Evolutionary conservation across 345 rosid species (phyloP).

Genomic region (Syzygium grande): DNA sequence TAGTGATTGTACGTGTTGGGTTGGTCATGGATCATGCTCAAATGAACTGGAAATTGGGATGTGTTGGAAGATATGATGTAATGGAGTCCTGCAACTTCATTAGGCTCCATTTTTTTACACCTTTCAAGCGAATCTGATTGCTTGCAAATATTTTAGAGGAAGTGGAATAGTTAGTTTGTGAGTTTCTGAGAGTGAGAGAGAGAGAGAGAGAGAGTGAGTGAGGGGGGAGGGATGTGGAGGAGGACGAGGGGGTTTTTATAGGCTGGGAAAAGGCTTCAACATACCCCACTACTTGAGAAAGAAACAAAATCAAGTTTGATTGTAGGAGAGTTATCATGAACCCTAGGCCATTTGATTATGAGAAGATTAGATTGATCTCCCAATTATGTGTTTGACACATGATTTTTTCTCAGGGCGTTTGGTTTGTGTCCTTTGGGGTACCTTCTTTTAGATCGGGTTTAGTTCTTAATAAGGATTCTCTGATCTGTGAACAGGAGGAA

Average conservation of each 20-base stretch:
- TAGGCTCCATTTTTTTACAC: conserved; percentile 36
- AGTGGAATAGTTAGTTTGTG: not conserved
- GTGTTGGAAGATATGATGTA: conserved; percentile 24
- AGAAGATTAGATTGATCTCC: conserved; percentile 10
- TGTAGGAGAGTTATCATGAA: not conserved
- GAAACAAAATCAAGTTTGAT: not conserved
- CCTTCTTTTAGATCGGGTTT: not conserved
- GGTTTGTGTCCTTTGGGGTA: not conserved
- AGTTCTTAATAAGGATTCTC: not conserved
- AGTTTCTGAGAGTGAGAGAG: not conserved
- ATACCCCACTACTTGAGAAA: conserved; percentile 24
- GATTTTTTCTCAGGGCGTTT: not conserved
- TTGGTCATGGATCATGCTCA: conserved; percentile 19
- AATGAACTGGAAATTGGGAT: conserved; percentile 36
- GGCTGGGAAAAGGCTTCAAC: conserved; percentile 26
- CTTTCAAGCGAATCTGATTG: not conserved
- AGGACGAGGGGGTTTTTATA: conserved; percentile 28
- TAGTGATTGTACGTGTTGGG: not conserved
- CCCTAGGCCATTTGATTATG: conserved; percentile 1
- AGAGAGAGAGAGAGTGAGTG: not conserved
- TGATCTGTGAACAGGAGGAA: not conserved
- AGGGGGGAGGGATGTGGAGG: conserved; percentile 14
- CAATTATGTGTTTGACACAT: conserved; percentile 16
- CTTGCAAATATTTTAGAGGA: not conserved
- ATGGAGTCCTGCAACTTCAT: conserved; percentile 45